Evolutionary conservation across 495 filamentous ascomycete species (phyloP), one percentile per base, ranked within the genome.

Genomic region (Penicillium soppii): DNA sequence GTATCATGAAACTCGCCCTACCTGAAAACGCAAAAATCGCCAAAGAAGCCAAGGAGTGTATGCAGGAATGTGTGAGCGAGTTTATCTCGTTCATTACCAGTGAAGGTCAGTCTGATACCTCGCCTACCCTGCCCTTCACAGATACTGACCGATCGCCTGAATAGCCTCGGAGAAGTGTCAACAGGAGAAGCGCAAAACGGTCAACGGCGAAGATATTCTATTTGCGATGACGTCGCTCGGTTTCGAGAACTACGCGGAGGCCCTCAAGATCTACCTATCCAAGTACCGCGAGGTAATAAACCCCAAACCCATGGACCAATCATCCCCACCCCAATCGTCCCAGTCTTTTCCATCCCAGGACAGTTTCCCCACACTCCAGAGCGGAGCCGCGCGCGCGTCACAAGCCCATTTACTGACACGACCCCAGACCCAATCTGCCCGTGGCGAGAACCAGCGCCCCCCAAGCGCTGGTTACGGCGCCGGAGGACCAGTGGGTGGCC

Each of bases 41-140:
- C 35, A 98, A 98, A 64, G 94, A 98, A 70, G 94, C 94, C 26
- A 98, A 98, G 69, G 94, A 98, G 68, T 98, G 94, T 74, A 97
- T 98, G 94, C 94, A 98, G 70, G 94, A 98, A 75, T 98, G 94
- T 63, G 94, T 98, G 53, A 97, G 92, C 86, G 94, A 98, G 80
- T 98, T 97, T 73, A 98, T 98, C 77, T 97, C 92, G 15, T 98
- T 98, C 77, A 98, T 98, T 71, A 98, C 94, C 22, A 97, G 92
- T 69, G 94, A 98, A 81, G 94, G 94, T 95, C 64, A 47, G 66
- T 49, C n/a, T 23, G 10, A 43, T 52, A 38, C 5, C 29, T n/a
- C 44, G 27, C 55, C 40, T 55, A 47, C 37, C 4, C 22, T 37
- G 7, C 33, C 17, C 7, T n/a, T n/a, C n/a, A n/a, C 9, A 19